These are phyloP conservation scores for Suillus subalutaceus DNA, from an alignment of 768 basidiomycete genomes.

Conservation along the genomic window DNA sequence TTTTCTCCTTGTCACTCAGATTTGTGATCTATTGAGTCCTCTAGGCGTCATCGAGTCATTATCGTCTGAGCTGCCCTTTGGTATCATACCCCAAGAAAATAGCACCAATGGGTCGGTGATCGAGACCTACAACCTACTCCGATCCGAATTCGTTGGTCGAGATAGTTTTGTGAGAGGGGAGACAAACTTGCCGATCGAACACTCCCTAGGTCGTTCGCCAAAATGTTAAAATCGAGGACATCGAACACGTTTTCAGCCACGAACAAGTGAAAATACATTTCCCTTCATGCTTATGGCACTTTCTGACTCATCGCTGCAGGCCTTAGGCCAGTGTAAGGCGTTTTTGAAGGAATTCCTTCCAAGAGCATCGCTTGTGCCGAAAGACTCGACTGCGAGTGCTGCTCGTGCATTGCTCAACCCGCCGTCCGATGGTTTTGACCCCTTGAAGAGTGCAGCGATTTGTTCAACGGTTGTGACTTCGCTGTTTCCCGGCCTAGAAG, in stretches of 20 bases:
- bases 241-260: conserved; percentile 70
- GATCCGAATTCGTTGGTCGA: conserved; percentile 39
- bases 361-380: conserved; percentile 51
- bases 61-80: conserved; percentile 46
- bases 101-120: conserved; percentile 71
- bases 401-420: conserved; percentile 46
- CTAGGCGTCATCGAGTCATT: conserved; percentile 64
- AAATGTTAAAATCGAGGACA: conserved; percentile 57
- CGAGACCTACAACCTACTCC: conserved; percentile 73
- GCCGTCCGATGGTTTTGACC: conserved; percentile 40
- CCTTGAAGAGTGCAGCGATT: conserved; percentile 66
- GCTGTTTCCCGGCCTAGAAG: conserved; percentile 62
- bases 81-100: conserved; percentile 82
- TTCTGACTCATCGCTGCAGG: conserved; percentile 43
- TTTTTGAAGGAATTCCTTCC: conserved; percentile 63
- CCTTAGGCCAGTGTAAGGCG: conserved; percentile 74
- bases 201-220: conserved; percentile 67
- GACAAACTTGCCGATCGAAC: conserved; percentile 60
- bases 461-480: conserved; percentile 67
- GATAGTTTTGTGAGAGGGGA: conserved; percentile 61
- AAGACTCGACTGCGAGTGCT: conserved; percentile 74
- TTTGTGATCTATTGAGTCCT: conserved; percentile 1
- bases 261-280: conserved; percentile 59
- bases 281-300: conserved; percentile 9
- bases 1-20: neutral